Conservation (phyloP, 176 grass and related monocot genomes). For the Canna indica region DNA sequence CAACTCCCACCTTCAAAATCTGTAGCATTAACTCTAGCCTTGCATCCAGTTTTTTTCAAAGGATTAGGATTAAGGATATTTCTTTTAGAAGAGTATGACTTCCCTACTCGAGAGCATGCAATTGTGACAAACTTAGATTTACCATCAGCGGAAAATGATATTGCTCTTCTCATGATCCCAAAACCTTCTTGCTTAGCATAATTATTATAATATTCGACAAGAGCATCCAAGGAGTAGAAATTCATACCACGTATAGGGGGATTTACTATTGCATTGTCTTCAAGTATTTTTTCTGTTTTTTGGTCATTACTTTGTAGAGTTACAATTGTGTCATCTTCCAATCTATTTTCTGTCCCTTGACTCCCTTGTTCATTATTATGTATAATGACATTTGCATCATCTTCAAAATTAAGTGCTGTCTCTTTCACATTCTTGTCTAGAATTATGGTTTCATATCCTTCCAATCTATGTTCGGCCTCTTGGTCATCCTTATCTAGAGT, state of each 20-base stretch:
- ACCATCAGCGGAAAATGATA: background rate
- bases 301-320: background rate
- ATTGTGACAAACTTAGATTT: background rate
- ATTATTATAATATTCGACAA: slow-evolving; percentile 6
- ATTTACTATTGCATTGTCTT: background rate
- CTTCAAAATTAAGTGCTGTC: background rate
- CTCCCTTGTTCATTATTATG: background rate
- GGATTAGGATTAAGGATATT: slow-evolving; percentile 4
- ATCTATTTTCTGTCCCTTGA: background rate
- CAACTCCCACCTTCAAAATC: background rate
- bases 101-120: background rate
- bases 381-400: background rate
- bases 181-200: slow-evolving; percentile 3
- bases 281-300: background rate
- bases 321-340: background rate
- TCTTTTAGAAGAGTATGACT: slow-evolving; percentile 1
- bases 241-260: background rate
- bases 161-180: background rate
- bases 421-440: background rate
- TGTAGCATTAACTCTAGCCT: slow-evolving; percentile 1
- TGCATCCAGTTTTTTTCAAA: slow-evolving; percentile 1
- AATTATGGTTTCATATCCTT: background rate
- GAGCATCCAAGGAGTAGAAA: slow-evolving; percentile 1
- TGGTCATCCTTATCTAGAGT: background rate
- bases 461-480: background rate